Evolutionary conservation across 139 green algal genomes (phyloP).

Genomic region (Dunaliella sp.): DNA sequence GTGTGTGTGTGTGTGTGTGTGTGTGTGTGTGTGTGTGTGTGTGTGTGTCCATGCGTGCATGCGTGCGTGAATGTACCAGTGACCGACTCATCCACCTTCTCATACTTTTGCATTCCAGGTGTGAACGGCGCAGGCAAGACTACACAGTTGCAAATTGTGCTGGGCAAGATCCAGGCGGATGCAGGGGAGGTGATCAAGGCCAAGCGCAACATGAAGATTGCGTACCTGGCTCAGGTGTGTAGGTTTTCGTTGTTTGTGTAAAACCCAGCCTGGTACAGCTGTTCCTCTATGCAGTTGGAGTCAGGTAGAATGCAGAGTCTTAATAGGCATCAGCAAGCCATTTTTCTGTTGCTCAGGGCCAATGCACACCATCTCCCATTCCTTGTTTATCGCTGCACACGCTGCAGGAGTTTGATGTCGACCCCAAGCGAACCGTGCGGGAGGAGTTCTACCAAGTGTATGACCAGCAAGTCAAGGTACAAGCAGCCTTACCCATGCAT

Average conservation of each 20-base stretch:
- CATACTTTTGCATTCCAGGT: conserved; percentile 48
- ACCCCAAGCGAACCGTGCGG: conserved; percentile 81
- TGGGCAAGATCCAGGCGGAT: conserved; percentile 83
- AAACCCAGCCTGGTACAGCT: no score
- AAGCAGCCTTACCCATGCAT: no score
- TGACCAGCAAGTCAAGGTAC: conserved; percentile 69
- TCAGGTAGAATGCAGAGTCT: no score
- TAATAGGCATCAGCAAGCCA: no score
- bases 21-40: not conserved
- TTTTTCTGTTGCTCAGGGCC: no score
- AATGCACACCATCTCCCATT: no score
- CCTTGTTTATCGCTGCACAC: no score
- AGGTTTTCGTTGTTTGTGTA: not conserved
- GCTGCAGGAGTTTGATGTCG: conserved; percentile 96
- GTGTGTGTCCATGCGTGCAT: no score
- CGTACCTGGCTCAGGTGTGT: conserved; percentile 86
- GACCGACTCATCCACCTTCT: no score
- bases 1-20: no score
- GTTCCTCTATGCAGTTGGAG: no score
- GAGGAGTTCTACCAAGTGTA: conserved; percentile 96
- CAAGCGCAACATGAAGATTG: conserved; percentile 82
- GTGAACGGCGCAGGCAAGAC: conserved; percentile 99
- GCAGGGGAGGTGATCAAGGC: conserved; percentile 83
- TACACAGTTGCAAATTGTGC: conserved; percentile 97
- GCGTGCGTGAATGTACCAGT: no score